phyloP scores from a whole-genome alignment of 768 basidiomycete species.

The Candolleomyces aberdarensis region DNA sequence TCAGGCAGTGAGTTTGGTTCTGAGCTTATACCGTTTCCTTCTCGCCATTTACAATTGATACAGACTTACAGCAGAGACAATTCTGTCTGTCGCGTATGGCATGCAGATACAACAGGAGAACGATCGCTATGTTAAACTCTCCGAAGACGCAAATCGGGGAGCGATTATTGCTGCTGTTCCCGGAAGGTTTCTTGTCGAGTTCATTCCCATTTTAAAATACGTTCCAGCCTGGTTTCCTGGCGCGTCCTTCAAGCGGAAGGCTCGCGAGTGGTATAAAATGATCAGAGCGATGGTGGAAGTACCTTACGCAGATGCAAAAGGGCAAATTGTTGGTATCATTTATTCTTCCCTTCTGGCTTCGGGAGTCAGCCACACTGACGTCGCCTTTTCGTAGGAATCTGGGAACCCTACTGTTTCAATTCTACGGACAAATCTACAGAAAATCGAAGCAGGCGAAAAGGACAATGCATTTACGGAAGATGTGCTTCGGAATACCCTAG shows the following conservation, averaged over 20 bases:
- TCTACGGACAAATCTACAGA: constrained; percentile 12
- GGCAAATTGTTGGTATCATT: constrained; percentile 24
- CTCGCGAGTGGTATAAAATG: constrained; percentile 33
- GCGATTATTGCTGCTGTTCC: constrained; percentile 23
- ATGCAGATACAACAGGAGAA: constrained; percentile 23
- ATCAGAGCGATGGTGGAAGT: constrained; percentile 29
- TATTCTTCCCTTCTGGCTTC: not conserved
- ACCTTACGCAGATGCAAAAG: constrained; percentile 31
- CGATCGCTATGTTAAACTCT: constrained; percentile 29
- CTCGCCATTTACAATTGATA: not conserved
- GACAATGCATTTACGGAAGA: constrained; percentile 14
- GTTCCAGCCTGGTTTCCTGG: constrained; percentile 31
- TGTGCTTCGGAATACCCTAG: constrained; percentile 19
- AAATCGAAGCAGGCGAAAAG: constrained; percentile 5
- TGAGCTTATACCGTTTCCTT: too few species aligned
- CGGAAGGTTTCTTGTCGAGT: constrained; percentile 28
- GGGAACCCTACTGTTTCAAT: constrained; percentile 15
- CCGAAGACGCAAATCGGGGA: constrained; percentile 18
- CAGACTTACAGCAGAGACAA: constrained; percentile 25
- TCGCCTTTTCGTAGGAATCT: constrained; percentile 5
- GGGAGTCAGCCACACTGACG: too few species aligned
- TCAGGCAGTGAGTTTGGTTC: not conserved
- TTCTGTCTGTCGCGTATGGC: constrained; percentile 34
- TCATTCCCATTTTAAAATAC: constrained; percentile 24
- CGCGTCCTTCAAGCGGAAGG: constrained; percentile 34